Evolutionary conservation across 805 yeast genomes (phyloP).

Genomic region (Cyberlindnera suaveolens): DNA sequence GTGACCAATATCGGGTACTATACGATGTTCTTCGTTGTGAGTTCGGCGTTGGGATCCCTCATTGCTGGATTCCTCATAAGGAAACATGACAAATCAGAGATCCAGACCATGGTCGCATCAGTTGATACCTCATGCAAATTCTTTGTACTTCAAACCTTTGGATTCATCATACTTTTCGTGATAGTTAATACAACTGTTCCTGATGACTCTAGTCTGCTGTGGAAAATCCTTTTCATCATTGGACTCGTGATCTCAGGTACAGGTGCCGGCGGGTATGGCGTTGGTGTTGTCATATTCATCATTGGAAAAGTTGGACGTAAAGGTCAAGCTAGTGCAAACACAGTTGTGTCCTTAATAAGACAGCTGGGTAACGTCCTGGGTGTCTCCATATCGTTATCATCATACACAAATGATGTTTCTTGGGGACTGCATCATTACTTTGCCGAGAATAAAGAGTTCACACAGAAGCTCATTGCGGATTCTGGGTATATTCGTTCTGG

Average conservation of each 20-base stretch:
- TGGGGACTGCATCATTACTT: constrained; percentile 26
- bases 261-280: constrained; percentile 37
- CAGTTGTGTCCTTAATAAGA: constrained; percentile 37
- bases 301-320: constrained; percentile 36
- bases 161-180: constrained; percentile 12
- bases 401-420: constrained; percentile 27
- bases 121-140: constrained; percentile 9
- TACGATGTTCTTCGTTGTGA: constrained; percentile 35
- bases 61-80: constrained; percentile 30
- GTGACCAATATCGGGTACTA: constrained; percentile 34
- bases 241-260: constrained; percentile 29
- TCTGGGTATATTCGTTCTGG: constrained; percentile 12
- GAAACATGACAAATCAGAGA: constrained; percentile 17
- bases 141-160: constrained; percentile 15
- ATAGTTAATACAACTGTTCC: constrained; percentile 11
- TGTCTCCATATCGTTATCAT: constrained; percentile 32
- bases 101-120: constrained; percentile 19
- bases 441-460: constrained; percentile 1
- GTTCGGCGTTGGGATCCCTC: constrained; percentile 34
- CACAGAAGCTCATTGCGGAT: constrained; percentile 11
- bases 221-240: constrained; percentile 20
- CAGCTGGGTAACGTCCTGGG: constrained; percentile 40
- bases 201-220: constrained; percentile 3
- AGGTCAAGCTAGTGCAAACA: constrained; percentile 39
- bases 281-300: constrained; percentile 32